Conservation (phyloP, 129 eudicot genomes). For the Dittrichia graveolens region DNA sequence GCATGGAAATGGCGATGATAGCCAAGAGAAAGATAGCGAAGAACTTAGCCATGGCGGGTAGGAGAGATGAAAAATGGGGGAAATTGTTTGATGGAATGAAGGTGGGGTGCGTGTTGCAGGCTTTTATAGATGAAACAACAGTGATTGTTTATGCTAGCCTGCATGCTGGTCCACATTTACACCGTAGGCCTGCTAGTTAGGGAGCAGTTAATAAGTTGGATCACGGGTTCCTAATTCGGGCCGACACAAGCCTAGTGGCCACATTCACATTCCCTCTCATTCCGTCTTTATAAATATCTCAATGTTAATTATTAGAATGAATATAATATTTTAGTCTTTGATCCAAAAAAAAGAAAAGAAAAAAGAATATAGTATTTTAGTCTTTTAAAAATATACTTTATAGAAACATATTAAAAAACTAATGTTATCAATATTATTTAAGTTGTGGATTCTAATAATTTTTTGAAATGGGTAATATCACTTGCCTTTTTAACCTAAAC, state of each 20-base stretch:
- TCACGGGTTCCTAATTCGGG: slow-evolving; percentile 29
- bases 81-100: slow-evolving; percentile 31
- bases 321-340: too few species aligned
- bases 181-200: slow-evolving; percentile 22
- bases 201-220: slow-evolving; percentile 23
- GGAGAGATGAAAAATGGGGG: slow-evolving; percentile 14
- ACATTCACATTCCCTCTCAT: slow-evolving; percentile 30
- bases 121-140: slow-evolving; percentile 36
- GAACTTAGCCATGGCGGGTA: slow-evolving; percentile 55
- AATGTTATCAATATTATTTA: too few species aligned
- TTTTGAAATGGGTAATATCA: too few species aligned
- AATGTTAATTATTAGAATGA: too few species aligned
- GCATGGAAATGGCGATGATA: slow-evolving; percentile 53
- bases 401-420: too few species aligned
- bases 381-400: too few species aligned
- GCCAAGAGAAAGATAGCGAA: slow-evolving; percentile 44
- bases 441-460: too few species aligned
- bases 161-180: slow-evolving; percentile 35
- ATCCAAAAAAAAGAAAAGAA: too few species aligned
- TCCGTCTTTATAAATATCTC: background rate
- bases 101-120: slow-evolving; percentile 11
- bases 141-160: slow-evolving; percentile 24
- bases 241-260: slow-evolving; percentile 34
- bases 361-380: too few species aligned
- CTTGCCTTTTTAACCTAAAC: too few species aligned